These are phyloP conservation scores for Malbranchea zuffiana DNA, from an alignment of 2,329 filamentous ascomycete species.

Conservation along the genomic window DNA sequence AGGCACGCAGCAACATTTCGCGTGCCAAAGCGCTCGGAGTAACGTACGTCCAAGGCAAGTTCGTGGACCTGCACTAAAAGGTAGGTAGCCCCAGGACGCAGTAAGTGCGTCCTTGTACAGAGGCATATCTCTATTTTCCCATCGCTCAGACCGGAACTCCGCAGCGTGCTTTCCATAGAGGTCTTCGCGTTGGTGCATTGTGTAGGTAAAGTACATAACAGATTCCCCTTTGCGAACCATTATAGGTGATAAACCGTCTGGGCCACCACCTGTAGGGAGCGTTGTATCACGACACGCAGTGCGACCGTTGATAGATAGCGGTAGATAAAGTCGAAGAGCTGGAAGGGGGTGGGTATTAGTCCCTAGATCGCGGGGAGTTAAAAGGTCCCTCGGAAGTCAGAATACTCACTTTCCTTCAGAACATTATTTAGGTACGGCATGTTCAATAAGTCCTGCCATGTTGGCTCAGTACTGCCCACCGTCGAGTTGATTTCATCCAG, in stretches of 20 bases:
- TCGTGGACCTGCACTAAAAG: no score
- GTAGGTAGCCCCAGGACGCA: no score
- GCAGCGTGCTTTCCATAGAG: constrained; percentile 28
- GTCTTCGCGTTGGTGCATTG: constrained; percentile 29
- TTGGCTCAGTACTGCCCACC: neutral
- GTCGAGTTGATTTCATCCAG: no score
- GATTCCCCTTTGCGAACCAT: constrained; percentile 23
- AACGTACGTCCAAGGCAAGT: no score
- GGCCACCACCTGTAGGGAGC: constrained; percentile 19
- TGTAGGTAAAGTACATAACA: constrained; percentile 24
- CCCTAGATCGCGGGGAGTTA: neutral
- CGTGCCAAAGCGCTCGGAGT: no score
- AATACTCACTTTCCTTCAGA: constrained; percentile 12
- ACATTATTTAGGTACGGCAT: constrained; percentile 9
- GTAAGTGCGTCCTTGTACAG: no score
- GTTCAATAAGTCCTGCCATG: neutral
- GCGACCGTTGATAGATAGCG: constrained; percentile 9
- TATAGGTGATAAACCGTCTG: constrained; percentile 17
- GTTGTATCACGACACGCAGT: constrained; percentile 16
- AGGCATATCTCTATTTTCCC: no score
- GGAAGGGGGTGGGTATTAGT: neutral
- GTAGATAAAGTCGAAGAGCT: constrained; percentile 13
- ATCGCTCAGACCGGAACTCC: constrained; percentile 18
- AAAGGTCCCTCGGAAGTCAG: neutral
- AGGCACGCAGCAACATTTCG: no score